phyloP scores from a whole-genome alignment of 805 yeast species.

The Wickerhamomyces ciferrii region DNA sequence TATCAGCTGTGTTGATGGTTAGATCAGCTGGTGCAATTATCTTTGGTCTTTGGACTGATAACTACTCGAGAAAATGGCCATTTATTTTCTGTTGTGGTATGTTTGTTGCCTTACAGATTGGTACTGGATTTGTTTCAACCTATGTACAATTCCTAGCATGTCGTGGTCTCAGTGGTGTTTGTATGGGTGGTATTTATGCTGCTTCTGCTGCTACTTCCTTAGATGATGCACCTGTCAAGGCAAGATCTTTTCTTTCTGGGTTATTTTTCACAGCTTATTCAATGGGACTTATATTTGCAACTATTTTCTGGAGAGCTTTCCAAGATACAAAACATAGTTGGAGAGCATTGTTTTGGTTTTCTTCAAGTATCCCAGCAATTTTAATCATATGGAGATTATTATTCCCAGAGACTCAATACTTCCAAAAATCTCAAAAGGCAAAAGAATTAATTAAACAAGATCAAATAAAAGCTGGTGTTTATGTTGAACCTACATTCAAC shows the following conservation, averaged over 20 bases:
- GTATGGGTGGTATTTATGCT: constrained; percentile 48
- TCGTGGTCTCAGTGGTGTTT: constrained; percentile 54
- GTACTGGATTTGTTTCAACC: constrained; percentile 57
- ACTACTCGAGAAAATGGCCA: constrained; percentile 65
- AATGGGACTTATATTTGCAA: constrained; percentile 61
- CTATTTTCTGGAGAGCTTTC: constrained; percentile 59
- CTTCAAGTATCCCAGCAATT: constrained; percentile 56
- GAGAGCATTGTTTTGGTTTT: constrained; percentile 72
- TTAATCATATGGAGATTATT: constrained; percentile 51
- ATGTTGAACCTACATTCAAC: constrained; percentile 19
- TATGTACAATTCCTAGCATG: constrained; percentile 57
- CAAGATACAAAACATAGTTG: constrained; percentile 48
- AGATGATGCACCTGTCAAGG: constrained; percentile 57
- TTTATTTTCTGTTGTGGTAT: constrained; percentile 46
- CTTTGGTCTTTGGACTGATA: constrained; percentile 61
- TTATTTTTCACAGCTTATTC: constrained; percentile 56
- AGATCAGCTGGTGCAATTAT: constrained; percentile 66
- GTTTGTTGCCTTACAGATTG: constrained; percentile 54
- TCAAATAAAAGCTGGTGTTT: constrained; percentile 21
- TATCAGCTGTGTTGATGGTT: constrained; percentile 67
- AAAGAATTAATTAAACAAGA: constrained; percentile 20
- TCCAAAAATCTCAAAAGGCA: constrained; percentile 27
- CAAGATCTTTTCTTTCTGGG: constrained; percentile 63
- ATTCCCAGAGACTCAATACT: constrained; percentile 57
- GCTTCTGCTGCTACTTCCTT: constrained; percentile 41